phyloP scores from a whole-genome alignment of 371 early-diverging fungal genomes.

The Dichotomocladium elegans region DNA sequence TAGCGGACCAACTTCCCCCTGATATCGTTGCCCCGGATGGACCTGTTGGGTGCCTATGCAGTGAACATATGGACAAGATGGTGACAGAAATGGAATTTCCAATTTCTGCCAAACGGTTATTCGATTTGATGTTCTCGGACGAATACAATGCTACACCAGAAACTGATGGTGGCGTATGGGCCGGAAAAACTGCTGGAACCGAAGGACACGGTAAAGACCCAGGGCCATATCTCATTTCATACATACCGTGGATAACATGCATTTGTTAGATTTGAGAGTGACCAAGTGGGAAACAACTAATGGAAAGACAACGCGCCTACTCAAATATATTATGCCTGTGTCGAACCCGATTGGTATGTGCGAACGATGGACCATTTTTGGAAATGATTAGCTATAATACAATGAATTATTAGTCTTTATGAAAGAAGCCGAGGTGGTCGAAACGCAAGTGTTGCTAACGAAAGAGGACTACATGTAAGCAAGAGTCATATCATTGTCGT shows the following conservation, averaged over 20 bases:
- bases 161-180: constrained; percentile 47
- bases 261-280: constrained; percentile 1
- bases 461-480: constrained; percentile 54
- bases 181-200: constrained; percentile 41
- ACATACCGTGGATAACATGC: background rate
- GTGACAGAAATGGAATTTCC: constrained; percentile 55
- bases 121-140: constrained; percentile 55
- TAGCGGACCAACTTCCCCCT: constrained; percentile 28
- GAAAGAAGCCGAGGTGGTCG: constrained; percentile 59
- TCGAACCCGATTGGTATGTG: constrained; percentile 37
- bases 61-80: constrained; percentile 62
- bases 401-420: constrained; percentile 39
- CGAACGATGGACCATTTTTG: background rate
- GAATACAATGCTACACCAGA: constrained; percentile 24
- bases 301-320: constrained; percentile 18
- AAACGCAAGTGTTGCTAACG: constrained; percentile 46
- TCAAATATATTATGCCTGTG: constrained; percentile 48
- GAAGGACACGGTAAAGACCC: constrained; percentile 45
- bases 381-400: background rate
- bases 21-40: constrained; percentile 36
- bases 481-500: background rate
- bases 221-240: background rate
- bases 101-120: constrained; percentile 61
- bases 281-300: constrained; percentile 12
- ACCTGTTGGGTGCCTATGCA: constrained; percentile 59